Percentiles rank a stretch among this genome's conserved stretches.
Conservation (phyloP, 768 basidiomycete genomes). For the Hydnomerulius pinastri region DNA sequence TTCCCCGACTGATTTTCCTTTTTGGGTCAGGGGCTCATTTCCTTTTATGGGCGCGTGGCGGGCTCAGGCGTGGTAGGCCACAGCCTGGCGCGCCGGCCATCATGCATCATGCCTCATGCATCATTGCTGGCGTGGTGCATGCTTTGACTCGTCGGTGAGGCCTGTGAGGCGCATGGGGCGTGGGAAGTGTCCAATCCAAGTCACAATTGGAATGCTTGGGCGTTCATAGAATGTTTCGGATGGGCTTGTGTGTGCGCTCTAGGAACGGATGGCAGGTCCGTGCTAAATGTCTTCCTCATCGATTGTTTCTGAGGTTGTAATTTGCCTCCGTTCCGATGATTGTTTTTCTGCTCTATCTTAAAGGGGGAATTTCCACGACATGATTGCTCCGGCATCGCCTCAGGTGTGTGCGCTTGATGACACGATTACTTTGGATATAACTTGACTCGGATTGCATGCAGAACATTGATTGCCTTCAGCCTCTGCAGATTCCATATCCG, state of each 20-base stretch:
- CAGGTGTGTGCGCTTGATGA: constrained; percentile 11
- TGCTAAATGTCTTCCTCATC: not conserved
- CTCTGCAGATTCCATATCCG: not conserved
- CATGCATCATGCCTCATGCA: not conserved
- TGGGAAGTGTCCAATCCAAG: constrained; percentile 4
- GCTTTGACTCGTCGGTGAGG: constrained; percentile 22
- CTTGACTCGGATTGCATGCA: not conserved
- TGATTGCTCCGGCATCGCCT: constrained; percentile 3
- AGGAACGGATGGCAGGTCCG: not conserved
- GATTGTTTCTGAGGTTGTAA: no score
- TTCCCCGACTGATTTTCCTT: no score
- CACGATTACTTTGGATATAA: not conserved
- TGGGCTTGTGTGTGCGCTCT: not conserved
- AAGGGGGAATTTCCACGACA: not conserved
- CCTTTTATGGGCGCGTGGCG: constrained; percentile 23
- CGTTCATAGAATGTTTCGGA: not conserved
- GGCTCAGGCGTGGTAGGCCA: constrained; percentile 11
- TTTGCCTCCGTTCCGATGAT: no score
- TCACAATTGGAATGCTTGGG: not conserved
- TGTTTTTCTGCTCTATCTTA: not conserved
- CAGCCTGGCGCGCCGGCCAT: constrained; percentile 11
- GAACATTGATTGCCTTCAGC: not conserved
- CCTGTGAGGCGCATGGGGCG: not conserved
- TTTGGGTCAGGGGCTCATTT: no score
- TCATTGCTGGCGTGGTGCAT: constrained; percentile 2